phyloP scores from a whole-genome alignment of 768 basidiomycete species.

The Tephrocybe sp. region DNA sequence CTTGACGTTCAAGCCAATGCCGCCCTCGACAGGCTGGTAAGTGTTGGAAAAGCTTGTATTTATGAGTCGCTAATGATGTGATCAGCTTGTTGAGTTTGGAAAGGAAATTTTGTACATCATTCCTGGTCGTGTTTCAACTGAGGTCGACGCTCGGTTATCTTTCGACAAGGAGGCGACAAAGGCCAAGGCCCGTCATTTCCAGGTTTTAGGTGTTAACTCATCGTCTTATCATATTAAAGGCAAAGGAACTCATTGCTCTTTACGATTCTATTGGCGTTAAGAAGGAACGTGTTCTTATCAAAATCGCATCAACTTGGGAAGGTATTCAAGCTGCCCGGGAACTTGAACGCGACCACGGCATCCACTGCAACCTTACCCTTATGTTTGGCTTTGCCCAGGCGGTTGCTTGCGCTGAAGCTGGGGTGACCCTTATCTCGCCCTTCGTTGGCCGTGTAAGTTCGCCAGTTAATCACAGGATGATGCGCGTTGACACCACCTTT shows the following conservation, averaged over 20 bases:
- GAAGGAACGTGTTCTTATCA: slow-evolving; percentile 95
- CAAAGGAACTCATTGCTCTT: slow-evolving; percentile 85
- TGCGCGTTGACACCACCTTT: slow-evolving; percentile 4
- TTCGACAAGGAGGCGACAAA: slow-evolving; percentile 94
- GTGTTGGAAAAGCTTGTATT: slow-evolving; percentile 22
- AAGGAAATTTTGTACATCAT: slow-evolving; percentile 93
- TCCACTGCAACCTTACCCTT: slow-evolving; percentile 99
- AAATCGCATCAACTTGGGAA: slow-evolving; percentile 99
- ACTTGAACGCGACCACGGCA: slow-evolving; percentile 87
- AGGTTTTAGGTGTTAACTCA: not conserved
- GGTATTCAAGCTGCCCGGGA: slow-evolving; percentile 99
- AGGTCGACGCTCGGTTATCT: slow-evolving; percentile 96
- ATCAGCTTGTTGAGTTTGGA: slow-evolving; percentile 94
- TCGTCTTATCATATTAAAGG: slow-evolving; percentile 31
- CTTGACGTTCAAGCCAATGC: slow-evolving; percentile 71
- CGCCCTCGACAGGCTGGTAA: slow-evolving; percentile 86
- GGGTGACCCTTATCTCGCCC: slow-evolving; percentile 97
- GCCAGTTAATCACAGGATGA: slow-evolving; percentile 11
- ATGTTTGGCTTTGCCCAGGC: slow-evolving; percentile 99
- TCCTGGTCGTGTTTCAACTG: slow-evolving; percentile 97
- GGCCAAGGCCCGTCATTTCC: slow-evolving; percentile 55
- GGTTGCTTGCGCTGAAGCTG: slow-evolving; percentile 97
- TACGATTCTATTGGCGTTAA: slow-evolving; percentile 93
- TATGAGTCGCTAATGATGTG: not conserved
- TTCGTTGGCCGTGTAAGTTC: slow-evolving; percentile 92